Percentiles rank a stretch among this genome's conserved stretches.
phyloP scores from a whole-genome alignment of 2,329 filamentous ascomycete species.

The Penicillium brevicompactum region DNA sequence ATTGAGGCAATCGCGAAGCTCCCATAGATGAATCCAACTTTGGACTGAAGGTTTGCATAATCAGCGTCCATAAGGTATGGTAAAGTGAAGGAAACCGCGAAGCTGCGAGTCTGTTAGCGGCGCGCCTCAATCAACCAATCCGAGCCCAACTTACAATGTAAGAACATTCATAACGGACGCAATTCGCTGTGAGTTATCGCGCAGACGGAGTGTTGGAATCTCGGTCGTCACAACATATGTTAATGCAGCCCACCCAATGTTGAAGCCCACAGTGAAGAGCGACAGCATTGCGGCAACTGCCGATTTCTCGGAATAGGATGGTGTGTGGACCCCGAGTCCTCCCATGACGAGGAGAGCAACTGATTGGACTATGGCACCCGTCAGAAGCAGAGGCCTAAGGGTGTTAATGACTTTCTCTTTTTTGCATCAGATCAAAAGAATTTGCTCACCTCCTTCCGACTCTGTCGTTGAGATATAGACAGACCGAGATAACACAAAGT shows the following conservation, averaged over 20 bases:
- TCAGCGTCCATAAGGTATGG: slow-evolving; percentile 41
- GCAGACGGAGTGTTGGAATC: slow-evolving; percentile 13
- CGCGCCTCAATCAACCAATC: neutral
- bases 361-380: neutral
- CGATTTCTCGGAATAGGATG: neutral
- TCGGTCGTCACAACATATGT: slow-evolving; percentile 25
- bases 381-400: neutral
- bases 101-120: slow-evolving; percentile 2
- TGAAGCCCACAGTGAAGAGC: slow-evolving; percentile 15
- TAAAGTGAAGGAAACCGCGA: slow-evolving; percentile 37
- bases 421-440: neutral
- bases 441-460: neutral
- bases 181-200: slow-evolving; percentile 10
- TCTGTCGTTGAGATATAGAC: neutral
- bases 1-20: slow-evolving; percentile 22
- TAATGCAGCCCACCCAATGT: slow-evolving; percentile 19
- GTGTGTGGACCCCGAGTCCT: neutral
- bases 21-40: slow-evolving; percentile 46
- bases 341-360: neutral
- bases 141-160: neutral
- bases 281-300: slow-evolving; percentile 17
- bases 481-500: neutral
- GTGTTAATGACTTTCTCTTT: neutral
- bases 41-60: slow-evolving; percentile 40
- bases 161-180: slow-evolving; percentile 1